Evolutionary conservation across 2,329 filamentous ascomycete species (phyloP).

Genomic region (Fusarium begoniae): DNA sequence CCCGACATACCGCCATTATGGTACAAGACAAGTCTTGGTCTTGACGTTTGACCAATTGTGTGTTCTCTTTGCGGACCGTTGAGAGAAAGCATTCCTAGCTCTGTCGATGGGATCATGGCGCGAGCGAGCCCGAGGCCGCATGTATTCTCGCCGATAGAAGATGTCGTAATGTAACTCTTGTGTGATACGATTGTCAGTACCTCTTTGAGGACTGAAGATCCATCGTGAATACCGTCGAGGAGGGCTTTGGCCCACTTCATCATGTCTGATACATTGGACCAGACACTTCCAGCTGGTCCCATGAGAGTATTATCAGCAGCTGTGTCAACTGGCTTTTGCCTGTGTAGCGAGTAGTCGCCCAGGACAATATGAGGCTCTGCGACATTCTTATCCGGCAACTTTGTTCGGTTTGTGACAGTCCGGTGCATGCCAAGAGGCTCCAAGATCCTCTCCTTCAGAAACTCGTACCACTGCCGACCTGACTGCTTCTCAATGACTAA

Average conservation of each 20-base stretch:
- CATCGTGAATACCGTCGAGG: not conserved
- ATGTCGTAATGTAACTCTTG: not conserved
- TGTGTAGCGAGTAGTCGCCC: not conserved
- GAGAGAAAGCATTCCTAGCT: not conserved
- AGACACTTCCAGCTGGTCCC: not conserved
- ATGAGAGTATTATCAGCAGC: not conserved
- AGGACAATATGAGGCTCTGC: not conserved
- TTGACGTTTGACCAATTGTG: fast-evolving
- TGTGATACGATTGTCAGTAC: not conserved
- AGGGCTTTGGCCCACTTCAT: not conserved
- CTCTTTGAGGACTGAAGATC: not conserved
- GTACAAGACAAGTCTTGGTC: not conserved
- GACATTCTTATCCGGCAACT: fast-evolving
- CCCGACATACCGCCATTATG: not conserved
- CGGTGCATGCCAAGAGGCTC: not conserved
- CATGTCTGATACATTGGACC: not conserved
- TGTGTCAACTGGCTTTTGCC: not conserved
- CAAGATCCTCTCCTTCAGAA: not conserved
- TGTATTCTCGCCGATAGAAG: not conserved
- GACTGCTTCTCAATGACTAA: not conserved
- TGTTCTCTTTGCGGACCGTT: not conserved
- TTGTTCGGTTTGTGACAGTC: not conserved
- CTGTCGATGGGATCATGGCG: not conserved
- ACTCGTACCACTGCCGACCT: not conserved
- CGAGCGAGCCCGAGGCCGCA: not conserved